Conservation (phyloP, 2,329 filamentous ascomycete species). For the Claviceps sp. region DNA sequence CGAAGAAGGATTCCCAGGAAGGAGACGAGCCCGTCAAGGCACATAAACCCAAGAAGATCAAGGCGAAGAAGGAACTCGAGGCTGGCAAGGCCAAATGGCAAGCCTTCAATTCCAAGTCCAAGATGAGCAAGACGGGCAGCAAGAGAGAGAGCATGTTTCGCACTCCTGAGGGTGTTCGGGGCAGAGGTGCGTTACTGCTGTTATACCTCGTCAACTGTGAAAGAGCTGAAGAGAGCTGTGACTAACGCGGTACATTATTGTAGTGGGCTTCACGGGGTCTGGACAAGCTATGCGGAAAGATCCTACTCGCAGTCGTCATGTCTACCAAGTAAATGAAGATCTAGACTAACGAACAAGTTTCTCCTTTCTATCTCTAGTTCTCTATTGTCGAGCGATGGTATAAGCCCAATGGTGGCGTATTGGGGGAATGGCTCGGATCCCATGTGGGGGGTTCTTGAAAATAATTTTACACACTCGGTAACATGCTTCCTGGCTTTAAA, state of each 20-base stretch:
- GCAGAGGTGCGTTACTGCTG: conserved; percentile 51
- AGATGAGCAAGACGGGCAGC: conserved; percentile 51
- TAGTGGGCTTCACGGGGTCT: conserved; percentile 92
- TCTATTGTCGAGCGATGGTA: conserved; percentile 1
- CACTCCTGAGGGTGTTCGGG: conserved; percentile 74
- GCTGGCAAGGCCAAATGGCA: conserved; percentile 90
- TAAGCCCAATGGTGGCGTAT: conserved; percentile 7
- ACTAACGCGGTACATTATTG: conserved; percentile 10
- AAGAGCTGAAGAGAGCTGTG: background rate
- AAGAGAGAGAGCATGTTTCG: conserved; percentile 98
- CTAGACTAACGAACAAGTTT: conserved; percentile 40
- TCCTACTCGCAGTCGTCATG: conserved; percentile 64
- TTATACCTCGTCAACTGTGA: background rate
- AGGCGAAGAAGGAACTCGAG: conserved; percentile 82
- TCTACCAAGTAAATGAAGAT: conserved; percentile 68
- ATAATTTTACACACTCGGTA: conserved; percentile 18
- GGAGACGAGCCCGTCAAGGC: conserved; percentile 56
- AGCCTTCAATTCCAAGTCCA: conserved; percentile 72
- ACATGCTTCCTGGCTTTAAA: conserved; percentile 17
- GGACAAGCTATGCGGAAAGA: conserved; percentile 95
- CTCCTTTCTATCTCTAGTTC: background rate
- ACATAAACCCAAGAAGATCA: conserved; percentile 75
- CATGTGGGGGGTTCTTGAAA: conserved; percentile 10
- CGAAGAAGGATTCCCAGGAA: conserved; percentile 46
- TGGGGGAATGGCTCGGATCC: conserved; percentile 7